Evolutionary conservation across 2,329 filamentous ascomycete species (phyloP), one percentile per base, ranked within the genome.

Genomic region (Coleophoma eucalyptorum): DNA sequence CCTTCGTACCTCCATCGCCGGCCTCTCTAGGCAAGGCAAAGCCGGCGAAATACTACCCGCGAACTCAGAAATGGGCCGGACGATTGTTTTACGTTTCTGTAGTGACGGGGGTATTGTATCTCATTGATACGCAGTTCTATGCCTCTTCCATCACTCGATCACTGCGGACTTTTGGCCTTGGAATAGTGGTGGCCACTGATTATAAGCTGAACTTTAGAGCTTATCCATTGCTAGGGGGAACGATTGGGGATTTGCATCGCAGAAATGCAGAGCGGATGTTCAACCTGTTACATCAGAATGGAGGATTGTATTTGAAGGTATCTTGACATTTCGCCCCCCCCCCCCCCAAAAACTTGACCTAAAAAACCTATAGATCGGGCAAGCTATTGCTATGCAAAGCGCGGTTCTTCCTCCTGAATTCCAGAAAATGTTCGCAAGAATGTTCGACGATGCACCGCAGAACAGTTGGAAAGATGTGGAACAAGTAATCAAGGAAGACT

Each of bases 401-500:
- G 93, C 93, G 0, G 85, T 97, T 21, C 73, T 99, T 55, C 94
- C 94, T 21, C 89, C 92, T 0, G 91, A 96, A 69, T 97, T 97
- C 62, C 91, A 96, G 74, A 85, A 86, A 63, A 97, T 97, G 91
- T 99, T 99, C 66, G 78, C 87, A 19, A 81, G 87, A 63, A 97
- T 99, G 90, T 99, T 97, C 67, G 94, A 97, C 66, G 93, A 97
- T 73, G 94, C 94, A 55, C 92, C 93, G 35, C 92, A 97, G 75
- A 94, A 96, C 66, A 78, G 80, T 40, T 97, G 92, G 92, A 79
- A 76, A 58, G 89, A 93, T 46, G 86, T 96, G 2, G 87, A 96
- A 72, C 81, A 78, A 64, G 92, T 97, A 12, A 88, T 99, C 38
- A 76, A 82, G 19, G 84, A 95, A 67, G 94, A 97, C 62, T 97